These are phyloP conservation scores for Hyphopichia wangnamkhiaoensis DNA, from an alignment of 1,139 yeast species.

Conservation along the genomic window DNA sequence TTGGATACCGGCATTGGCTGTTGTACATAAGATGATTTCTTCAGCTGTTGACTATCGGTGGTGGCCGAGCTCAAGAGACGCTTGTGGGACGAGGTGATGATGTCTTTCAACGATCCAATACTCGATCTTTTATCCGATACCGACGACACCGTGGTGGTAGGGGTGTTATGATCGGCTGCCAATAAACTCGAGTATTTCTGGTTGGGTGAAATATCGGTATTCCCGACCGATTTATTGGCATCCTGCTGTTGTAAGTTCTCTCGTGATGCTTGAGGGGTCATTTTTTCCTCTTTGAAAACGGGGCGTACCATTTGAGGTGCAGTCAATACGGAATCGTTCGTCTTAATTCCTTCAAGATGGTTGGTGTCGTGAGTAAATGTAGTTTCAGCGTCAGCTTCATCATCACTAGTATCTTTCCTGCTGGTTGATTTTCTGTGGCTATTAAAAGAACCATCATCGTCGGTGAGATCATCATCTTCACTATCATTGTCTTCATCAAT, in stretches of 20 bases:
- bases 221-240: background rate
- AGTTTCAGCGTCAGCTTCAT: conserved; percentile 7
- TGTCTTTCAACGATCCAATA: conserved; percentile 1
- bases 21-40: conserved; percentile 9
- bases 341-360: conserved; percentile 10
- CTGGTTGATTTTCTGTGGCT: background rate
- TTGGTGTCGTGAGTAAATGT: conserved; percentile 13
- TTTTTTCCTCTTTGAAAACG: conserved; percentile 33
- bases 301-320: conserved; percentile 24
- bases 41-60: conserved; percentile 7
- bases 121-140: conserved; percentile 2
- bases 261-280: conserved; percentile 27
- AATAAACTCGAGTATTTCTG: conserved; percentile 14
- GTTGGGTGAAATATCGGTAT: background rate
- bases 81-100: conserved; percentile 3
- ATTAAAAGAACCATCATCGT: conserved; percentile 3
- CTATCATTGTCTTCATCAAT: conserved; percentile 30
- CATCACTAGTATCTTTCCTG: conserved; percentile 4
- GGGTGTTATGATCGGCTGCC: background rate
- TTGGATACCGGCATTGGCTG: conserved; percentile 25
- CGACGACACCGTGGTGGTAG: background rate
- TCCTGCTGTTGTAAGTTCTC: no score
- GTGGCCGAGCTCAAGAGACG: conserved; percentile 3
- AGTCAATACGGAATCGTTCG: conserved; percentile 32
- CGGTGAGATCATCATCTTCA: conserved; percentile 25